Conservation (phyloP, 1,284 basidiomycete genomes). For the Puccinia hordei region DNA sequence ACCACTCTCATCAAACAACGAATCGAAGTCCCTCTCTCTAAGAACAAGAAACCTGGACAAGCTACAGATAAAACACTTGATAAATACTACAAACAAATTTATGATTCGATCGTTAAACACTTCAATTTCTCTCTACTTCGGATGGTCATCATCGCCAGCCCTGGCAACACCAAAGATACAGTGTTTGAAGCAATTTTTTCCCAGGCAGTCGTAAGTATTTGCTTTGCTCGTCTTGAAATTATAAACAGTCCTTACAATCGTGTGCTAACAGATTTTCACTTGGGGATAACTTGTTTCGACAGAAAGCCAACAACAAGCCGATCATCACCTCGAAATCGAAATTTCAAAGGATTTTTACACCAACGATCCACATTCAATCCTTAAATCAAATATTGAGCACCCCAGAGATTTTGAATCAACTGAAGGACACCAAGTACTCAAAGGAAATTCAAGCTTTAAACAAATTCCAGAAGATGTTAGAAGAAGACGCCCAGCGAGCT, state of each 20-base stretch:
- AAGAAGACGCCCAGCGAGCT: slow-evolving; percentile 87
- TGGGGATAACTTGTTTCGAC: background rate
- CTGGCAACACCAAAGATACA: slow-evolving; percentile 90
- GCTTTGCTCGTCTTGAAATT: background rate
- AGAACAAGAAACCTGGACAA: slow-evolving; percentile 68
- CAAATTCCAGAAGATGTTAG: slow-evolving; percentile 74
- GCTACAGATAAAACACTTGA: slow-evolving; percentile 28
- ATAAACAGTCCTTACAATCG: background rate
- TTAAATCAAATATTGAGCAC: slow-evolving; percentile 88
- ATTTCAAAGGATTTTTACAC: slow-evolving; percentile 86
- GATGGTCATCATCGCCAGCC: slow-evolving; percentile 92
- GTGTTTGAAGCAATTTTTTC: slow-evolving; percentile 82
- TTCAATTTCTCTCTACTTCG: slow-evolving; percentile 80
- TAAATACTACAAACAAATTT: slow-evolving; percentile 63
- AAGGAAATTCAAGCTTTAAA: slow-evolving; percentile 87
- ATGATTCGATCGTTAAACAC: slow-evolving; percentile 82
- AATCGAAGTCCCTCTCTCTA: slow-evolving; percentile 83
- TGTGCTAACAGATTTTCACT: background rate
- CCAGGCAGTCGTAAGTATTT: slow-evolving; percentile 66
- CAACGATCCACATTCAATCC: slow-evolving; percentile 91
- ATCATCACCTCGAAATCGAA: slow-evolving; percentile 69
- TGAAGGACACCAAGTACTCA: slow-evolving; percentile 98
- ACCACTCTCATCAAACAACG: slow-evolving; percentile 94
- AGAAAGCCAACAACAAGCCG: slow-evolving; percentile 74
- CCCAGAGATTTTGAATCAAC: slow-evolving; percentile 63